A percentile compares a stretch with the other conserved stretches of the same genome.
Conservation (phyloP, 2,329 filamentous ascomycete genomes). For the Penicillium sumatraense region DNA sequence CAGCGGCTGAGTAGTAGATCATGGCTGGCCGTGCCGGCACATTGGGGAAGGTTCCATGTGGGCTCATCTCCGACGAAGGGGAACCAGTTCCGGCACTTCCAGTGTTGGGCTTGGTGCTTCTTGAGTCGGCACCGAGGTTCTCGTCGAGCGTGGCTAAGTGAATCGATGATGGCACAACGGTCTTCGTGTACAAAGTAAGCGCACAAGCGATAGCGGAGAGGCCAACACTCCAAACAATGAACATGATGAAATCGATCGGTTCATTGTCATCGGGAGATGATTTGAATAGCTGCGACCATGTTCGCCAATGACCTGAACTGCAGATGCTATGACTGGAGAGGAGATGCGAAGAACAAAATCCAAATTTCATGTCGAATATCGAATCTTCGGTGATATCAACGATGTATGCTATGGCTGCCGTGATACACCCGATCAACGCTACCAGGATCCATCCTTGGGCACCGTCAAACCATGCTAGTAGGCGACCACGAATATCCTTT, state of each 20-base stretch:
- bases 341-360: constrained; percentile 77
- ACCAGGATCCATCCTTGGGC: constrained; percentile 94
- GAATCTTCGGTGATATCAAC: constrained; percentile 86
- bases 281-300: constrained; percentile 68
- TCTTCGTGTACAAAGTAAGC: constrained; percentile 88
- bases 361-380: constrained; percentile 89
- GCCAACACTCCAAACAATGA: constrained; percentile 71
- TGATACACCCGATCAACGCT: constrained; percentile 83
- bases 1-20: constrained; percentile 94
- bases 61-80: constrained; percentile 46
- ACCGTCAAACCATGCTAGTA: constrained; percentile 78
- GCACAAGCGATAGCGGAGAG: constrained; percentile 75
- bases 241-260: constrained; percentile 80
- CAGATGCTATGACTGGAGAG: constrained; percentile 72
- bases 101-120: constrained; percentile 51
- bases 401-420: constrained; percentile 83
- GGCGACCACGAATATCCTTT: constrained; percentile 81
- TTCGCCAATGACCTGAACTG: constrained; percentile 65
- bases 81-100: constrained; percentile 44
- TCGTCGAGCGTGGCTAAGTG: constrained; percentile 89
- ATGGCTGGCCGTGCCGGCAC: constrained; percentile 64
- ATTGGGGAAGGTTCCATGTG: constrained; percentile 39
- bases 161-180: constrained; percentile 86
- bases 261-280: constrained; percentile 51
- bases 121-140: constrained; percentile 74